Base-by-base conservation (phyloP, 2,329 filamentous ascomycete species). In the Fusarium circinatum region DNA sequence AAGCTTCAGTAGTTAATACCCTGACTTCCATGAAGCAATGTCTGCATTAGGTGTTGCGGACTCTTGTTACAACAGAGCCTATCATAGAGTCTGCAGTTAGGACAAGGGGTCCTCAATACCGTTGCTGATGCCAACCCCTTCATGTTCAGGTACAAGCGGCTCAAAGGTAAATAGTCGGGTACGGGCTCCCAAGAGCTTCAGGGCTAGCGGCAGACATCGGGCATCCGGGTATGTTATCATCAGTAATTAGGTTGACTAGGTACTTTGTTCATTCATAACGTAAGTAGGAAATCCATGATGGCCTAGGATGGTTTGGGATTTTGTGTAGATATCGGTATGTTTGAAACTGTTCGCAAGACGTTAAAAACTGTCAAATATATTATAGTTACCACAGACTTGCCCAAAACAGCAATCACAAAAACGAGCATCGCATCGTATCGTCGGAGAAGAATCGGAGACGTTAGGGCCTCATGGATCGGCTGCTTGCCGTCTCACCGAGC, bases 61-160 rank as follows among this genome's bases (percentile, higher is more conserved):
- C 44, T 67, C 56, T 65, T 65, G n/a, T 55, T 52, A 59, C 48
- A 76, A 34, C 62, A 77, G 76, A 75, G 56, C 74, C 76, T 78
- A 76, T 78, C 70, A 54, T 38, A 38, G 24, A 17, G 9, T 7
- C 5, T n/a, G 59, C 64, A 62, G 64, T 48, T 58, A 68, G 52
- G 68, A 66, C 68, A 77, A 63, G 68, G 74, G 63, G 38, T 61
- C 57, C 28, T 61, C 51, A 34, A 67, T 51, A 30, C 28, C 36
- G 34, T 44, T 68, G 39, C 52, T 54, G 52, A 73, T 74, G 59
- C 67, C 74, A 73, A 72, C 39, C 55, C 60, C 49, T 71, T 70
- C 34, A 62, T 62, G 65, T 68, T 59, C 57, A 70, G 74, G 62
- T 58, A 68, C 67, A 57, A 63, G 39, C 52, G 48, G 56, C 41